A percentile compares a stretch with the other conserved stretches of the same genome.
Evolutionary conservation across 805 yeast genomes (phyloP).

Genomic region (Yamadazyma nakazawae): DNA sequence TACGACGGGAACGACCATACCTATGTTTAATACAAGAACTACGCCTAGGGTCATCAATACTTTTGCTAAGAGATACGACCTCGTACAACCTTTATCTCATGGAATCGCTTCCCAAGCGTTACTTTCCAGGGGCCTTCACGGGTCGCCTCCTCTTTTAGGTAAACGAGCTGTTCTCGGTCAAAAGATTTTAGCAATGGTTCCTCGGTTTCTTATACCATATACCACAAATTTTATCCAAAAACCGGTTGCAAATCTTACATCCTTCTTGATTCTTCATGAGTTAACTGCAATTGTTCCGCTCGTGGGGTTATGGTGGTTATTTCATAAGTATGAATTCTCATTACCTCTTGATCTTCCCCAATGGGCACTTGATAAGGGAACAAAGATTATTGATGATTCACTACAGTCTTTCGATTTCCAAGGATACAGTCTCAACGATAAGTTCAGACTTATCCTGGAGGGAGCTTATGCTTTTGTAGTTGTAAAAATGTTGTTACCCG

Average conservation of each 20-base stretch:
- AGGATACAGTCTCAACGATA: constrained; percentile 43
- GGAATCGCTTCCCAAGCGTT: not conserved
- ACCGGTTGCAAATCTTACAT: constrained; percentile 57
- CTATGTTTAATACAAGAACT: not conserved
- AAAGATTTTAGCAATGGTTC: constrained; percentile 35
- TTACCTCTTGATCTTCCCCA: constrained; percentile 56
- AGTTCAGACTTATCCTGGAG: constrained; percentile 55
- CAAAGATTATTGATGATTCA: constrained; percentile 52
- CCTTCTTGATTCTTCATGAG: constrained; percentile 71
- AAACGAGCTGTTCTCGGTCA: constrained; percentile 13
- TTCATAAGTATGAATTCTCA: constrained; percentile 52
- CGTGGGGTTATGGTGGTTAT: constrained; percentile 61
- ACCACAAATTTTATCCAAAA: constrained; percentile 49
- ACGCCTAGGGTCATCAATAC: not conserved
- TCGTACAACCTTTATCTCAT: not conserved
- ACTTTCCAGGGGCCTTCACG: not conserved
- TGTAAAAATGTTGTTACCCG: constrained; percentile 58
- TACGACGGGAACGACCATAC: constrained; percentile 4
- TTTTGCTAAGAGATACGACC: not conserved
- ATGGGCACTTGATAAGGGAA: constrained; percentile 59
- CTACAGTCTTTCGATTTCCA: constrained; percentile 36
- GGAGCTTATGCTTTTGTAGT: constrained; percentile 75
- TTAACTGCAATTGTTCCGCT: constrained; percentile 71
- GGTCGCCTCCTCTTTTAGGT: not conserved
- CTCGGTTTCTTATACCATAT: constrained; percentile 49